Evolutionary conservation across 225 moss, liverwort and hornwort species (phyloP).

Genomic region (Anthoceros angustus): DNA sequence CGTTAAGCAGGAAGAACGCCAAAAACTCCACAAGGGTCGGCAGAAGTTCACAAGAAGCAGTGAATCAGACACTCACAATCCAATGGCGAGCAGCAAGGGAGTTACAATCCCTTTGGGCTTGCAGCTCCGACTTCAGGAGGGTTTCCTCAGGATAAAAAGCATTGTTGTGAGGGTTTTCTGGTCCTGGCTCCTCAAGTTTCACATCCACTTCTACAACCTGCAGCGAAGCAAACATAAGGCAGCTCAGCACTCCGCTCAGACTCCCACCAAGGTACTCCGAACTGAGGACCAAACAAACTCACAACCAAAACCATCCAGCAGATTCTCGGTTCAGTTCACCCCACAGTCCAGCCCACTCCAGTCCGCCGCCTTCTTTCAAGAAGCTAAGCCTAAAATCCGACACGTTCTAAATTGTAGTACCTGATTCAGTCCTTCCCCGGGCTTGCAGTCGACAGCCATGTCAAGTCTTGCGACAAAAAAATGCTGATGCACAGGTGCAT

Average conservation of each 20-base stretch:
- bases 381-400: neutral
- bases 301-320: too few species aligned
- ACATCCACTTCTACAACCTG: conserved; percentile 94
- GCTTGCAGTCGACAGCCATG: conserved; percentile 90
- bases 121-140: conserved; percentile 61
- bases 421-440: conserved; percentile 90
- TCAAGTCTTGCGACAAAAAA: conserved; percentile 93
- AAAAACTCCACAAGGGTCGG: neutral
- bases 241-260: neutral
- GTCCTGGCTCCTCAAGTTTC: conserved; percentile 75
- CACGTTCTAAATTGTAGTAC: conserved; percentile 14
- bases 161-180: conserved; percentile 80
- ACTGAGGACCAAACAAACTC: neutral
- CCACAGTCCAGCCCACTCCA: too few species aligned
- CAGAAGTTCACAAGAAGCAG: neutral
- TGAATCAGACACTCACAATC: conserved; percentile 38
- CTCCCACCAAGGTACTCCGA: neutral
- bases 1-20: neutral
- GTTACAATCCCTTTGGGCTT: conserved; percentile 89
- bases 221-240: too few species aligned
- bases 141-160: conserved; percentile 94
- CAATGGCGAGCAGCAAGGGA: conserved; percentile 76
- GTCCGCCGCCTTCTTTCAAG: too few species aligned
- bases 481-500: conserved; percentile 95
- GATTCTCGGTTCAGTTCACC: too few species aligned